Evolutionary conservation across 208 protist species (phyloP), one percentile per base, ranked within the genome.

Genomic region (Acanthamoeba comandoni): DNA sequence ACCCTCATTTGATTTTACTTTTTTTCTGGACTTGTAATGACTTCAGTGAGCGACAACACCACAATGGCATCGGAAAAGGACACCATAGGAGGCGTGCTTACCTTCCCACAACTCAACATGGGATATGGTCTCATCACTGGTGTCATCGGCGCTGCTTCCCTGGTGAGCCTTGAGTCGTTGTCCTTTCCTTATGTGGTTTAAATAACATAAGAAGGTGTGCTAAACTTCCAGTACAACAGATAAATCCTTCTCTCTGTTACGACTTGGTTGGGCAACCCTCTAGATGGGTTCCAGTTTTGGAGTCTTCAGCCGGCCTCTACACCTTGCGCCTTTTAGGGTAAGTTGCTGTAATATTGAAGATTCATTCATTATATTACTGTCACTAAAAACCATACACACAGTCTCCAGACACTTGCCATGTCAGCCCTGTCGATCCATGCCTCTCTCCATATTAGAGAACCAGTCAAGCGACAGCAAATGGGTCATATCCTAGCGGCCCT

Each of bases 301-400:
- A 75, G 67, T 75, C 67, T 17, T 24, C 67, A n/a, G 48, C 67
- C 17, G 67, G 67, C 29, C 67, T 75, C 67, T 75, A 75, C 67
- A 75, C 67, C 2, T n/a, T 75, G 22, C 67, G 67, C 4, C 67
- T 75, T 17, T 75, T 75, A 19, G 67, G 67, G 67, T 75, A 75
- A 4, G 67, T 51, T 9, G 19, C n/a, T n/a, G n/a, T n/a, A n/a
- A n/a, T n/a, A n/a, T n/a, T n/a, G n/a, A n/a, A n/a, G n/a, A n/a
- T n/a, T n/a, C n/a, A n/a, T n/a, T n/a, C n/a, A n/a, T n/a, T n/a
- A n/a, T n/a, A n/a, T n/a, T n/a, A n/a, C n/a, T n/a, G n/a, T n/a
- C n/a, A n/a, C n/a, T n/a, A n/a, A n/a, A n/a, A n/a, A n/a, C n/a
- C n/a, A n/a, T 19, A 9, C 53, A 12, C 19, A 26, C 29, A 75